These are phyloP conservation scores for Ophiostoma sp. DNA, from an alignment of 2,329 filamentous ascomycete species.

Conservation along the genomic window DNA sequence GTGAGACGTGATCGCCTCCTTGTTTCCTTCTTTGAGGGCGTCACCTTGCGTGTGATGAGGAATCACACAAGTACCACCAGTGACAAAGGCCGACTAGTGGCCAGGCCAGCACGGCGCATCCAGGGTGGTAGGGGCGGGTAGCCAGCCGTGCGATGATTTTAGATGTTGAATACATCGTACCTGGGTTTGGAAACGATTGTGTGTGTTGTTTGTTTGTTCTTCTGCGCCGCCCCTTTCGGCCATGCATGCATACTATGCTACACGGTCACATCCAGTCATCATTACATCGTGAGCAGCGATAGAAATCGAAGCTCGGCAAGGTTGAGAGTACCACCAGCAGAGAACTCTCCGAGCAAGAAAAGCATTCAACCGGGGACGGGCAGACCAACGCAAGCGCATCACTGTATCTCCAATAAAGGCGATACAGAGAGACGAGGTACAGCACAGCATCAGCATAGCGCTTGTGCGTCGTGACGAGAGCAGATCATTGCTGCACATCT, in stretches of 20 bases:
- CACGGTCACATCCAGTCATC: background rate
- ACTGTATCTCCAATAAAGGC: background rate
- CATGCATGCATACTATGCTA: background rate
- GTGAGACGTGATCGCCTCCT: too few relatives aligned
- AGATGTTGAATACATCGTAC: too few relatives aligned
- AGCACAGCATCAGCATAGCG: too few relatives aligned
- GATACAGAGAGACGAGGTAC: too few relatives aligned
- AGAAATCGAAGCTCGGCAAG: background rate
- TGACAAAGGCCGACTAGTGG: background rate
- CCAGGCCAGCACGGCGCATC: background rate
- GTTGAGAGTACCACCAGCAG: background rate
- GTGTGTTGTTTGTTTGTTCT: too few relatives aligned
- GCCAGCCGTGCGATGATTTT: background rate
- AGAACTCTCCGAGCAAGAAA: background rate
- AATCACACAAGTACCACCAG: background rate
- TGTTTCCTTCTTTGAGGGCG: too few relatives aligned
- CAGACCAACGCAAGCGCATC: background rate
- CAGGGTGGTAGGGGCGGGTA: background rate
- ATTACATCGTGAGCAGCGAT: background rate
- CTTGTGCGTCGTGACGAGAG: background rate
- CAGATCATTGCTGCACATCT: background rate
- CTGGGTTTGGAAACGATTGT: too few relatives aligned
- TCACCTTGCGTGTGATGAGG: background rate
- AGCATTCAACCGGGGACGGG: background rate
- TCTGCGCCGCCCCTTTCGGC: too few relatives aligned